Evolutionary conservation across 768 basidiomycete genomes (phyloP).

Genomic region (Cantharellus cinnabarinus): DNA sequence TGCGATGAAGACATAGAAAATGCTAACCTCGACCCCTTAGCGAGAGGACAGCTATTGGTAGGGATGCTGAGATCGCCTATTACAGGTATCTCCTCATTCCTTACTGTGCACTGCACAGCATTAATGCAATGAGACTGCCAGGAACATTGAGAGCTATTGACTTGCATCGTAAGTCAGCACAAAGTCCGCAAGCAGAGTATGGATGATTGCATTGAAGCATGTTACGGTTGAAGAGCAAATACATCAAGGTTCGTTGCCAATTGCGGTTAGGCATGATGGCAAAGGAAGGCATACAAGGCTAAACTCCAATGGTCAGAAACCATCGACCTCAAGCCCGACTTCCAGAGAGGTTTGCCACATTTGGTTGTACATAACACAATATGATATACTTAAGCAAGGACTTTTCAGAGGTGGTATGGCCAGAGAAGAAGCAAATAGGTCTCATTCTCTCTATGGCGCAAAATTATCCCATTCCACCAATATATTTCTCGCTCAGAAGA

Average conservation of each 20-base stretch:
- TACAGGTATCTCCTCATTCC: neutral
- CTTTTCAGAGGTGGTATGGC: constrained; percentile 47
- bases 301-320: neutral
- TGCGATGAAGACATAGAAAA: neutral
- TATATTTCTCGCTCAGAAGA: neutral
- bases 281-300: neutral
- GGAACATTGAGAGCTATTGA: neutral
- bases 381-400: neutral
- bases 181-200: neutral
- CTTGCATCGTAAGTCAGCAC: neutral
- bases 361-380: neutral
- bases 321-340: neutral
- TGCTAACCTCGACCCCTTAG: neutral
- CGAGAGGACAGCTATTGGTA: neutral
- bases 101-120: neutral
- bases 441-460: constrained; percentile 53
- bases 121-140: neutral
- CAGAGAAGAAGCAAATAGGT: constrained; percentile 50
- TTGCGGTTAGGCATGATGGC: neutral
- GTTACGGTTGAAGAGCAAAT: neutral
- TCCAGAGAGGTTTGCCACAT: neutral
- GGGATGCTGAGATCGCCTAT: neutral
- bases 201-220: neutral
- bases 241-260: neutral
- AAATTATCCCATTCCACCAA: neutral